A percentile compares a stretch with the other conserved stretches of the same genome.
phyloP scores from a whole-genome alignment of 257 asterid genomes.

The Prunella vulgaris region DNA sequence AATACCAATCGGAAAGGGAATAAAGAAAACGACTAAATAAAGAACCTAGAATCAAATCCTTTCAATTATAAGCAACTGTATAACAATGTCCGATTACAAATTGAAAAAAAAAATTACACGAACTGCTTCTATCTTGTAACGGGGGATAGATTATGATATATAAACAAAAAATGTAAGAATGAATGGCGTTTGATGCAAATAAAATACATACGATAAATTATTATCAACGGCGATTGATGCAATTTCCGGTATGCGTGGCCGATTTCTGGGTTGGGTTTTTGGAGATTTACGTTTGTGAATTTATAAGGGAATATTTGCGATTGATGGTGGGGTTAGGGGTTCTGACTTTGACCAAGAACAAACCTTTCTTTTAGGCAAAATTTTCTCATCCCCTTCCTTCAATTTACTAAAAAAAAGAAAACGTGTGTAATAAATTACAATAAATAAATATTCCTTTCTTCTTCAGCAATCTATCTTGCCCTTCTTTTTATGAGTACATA shows the following conservation, averaged over 20 bases:
- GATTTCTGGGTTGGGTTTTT: slow-evolving; percentile 28
- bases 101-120: not conserved
- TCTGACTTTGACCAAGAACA: slow-evolving; percentile 42
- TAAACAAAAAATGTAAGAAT: slow-evolving; percentile 4
- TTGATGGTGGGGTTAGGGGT: slow-evolving; percentile 19
- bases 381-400: slow-evolving; percentile 32
- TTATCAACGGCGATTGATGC: slow-evolving; percentile 1
- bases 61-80: slow-evolving; percentile 20
- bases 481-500: no score
- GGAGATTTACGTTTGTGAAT: slow-evolving; percentile 20
- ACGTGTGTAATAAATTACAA: not conserved
- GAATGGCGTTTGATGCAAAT: slow-evolving; percentile 15
- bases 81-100: slow-evolving; percentile 18
- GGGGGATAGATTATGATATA: slow-evolving; percentile 30
- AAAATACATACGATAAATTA: slow-evolving; percentile 13
- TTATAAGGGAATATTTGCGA: slow-evolving; percentile 12
- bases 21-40: slow-evolving; percentile 1
- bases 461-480: not conserved
- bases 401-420: slow-evolving; percentile 6
- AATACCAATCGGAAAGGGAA: slow-evolving; percentile 4
- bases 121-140: slow-evolving; percentile 11
- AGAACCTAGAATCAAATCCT: slow-evolving; percentile 27
- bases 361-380: slow-evolving; percentile 41
- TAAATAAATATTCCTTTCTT: not conserved
- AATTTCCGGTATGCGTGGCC: slow-evolving; percentile 29